A percentile compares a stretch with the other conserved stretches of the same genome.
These are phyloP conservation scores for Collybia sordida DNA, from an alignment of 768 basidiomycete species.

Conservation along the genomic window DNA sequence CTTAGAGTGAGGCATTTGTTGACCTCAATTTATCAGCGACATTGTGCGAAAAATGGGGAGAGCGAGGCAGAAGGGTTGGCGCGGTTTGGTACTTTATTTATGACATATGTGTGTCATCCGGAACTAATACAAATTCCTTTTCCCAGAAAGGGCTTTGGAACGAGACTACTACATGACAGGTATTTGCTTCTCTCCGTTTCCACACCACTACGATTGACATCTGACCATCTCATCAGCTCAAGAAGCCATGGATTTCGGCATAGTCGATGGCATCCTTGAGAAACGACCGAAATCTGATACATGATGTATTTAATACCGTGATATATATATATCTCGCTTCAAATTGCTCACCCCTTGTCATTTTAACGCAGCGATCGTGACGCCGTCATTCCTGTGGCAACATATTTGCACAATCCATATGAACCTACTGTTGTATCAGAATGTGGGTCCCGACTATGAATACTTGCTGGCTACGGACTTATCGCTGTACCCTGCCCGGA, in stretches of 20 bases:
- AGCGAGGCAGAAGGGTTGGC: conserved; percentile 57
- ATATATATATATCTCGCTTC: too few species aligned
- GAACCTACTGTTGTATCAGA: too few species aligned
- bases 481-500: too few species aligned
- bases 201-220: conserved; percentile 2
- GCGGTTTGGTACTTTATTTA: conserved; percentile 67
- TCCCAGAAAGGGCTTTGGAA: conserved; percentile 82
- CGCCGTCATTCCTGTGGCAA: too few species aligned
- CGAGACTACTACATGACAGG: conserved; percentile 97
- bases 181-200: conserved; percentile 26
- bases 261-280: conserved; percentile 90
- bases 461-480: too few species aligned
- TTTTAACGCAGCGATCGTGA: too few species aligned
- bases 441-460: too few species aligned
- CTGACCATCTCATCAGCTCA: conserved; percentile 50
- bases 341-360: too few species aligned
- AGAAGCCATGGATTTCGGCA: conserved; percentile 88
- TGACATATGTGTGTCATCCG: too few species aligned
- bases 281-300: conserved; percentile 61
- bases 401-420: too few species aligned
- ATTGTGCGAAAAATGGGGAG: conserved; percentile 74
- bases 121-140: conserved; percentile 9
- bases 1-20: conserved; percentile 81
- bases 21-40: conserved; percentile 86
- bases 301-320: conserved; percentile 2